Evolutionary conservation across 1,139 yeast genomes (phyloP).

Genomic region (Lodderomyces beijingensis): DNA sequence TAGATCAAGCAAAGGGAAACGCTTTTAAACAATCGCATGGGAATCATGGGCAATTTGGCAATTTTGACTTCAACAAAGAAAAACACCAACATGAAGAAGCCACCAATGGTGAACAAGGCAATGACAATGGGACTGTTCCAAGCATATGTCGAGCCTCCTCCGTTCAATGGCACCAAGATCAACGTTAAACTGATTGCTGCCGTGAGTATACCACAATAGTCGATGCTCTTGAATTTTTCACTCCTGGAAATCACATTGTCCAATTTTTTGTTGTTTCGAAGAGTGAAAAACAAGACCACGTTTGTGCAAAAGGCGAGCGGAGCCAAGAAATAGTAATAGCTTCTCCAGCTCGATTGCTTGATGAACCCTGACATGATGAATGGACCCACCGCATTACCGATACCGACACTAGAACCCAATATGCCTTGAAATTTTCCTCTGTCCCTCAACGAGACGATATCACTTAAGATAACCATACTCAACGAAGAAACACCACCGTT

Average conservation of each 20-base stretch:
- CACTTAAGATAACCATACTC: conserved; percentile 41
- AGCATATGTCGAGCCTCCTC: conserved; percentile 51
- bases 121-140: conserved; percentile 52
- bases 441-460: conserved; percentile 38
- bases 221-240: conserved; percentile 40
- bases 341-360: conserved; percentile 45
- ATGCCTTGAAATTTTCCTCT: conserved; percentile 47
- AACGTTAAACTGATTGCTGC: conserved; percentile 43
- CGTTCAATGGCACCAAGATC: conserved; percentile 47
- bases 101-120: conserved; percentile 45
- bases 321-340: conserved; percentile 43
- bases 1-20: conserved; percentile 39
- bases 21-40: conserved; percentile 42
- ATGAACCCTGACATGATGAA: conserved; percentile 51
- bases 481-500: conserved; percentile 42
- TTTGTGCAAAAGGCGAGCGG: conserved; percentile 35
- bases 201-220: conserved; percentile 44
- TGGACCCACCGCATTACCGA: conserved; percentile 57
- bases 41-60: conserved; percentile 53
- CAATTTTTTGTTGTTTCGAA: conserved; percentile 17
- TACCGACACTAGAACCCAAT: conserved; percentile 48
- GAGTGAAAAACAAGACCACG: conserved; percentile 22
- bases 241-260: conserved; percentile 21
- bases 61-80: conserved; percentile 46
- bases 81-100: conserved; percentile 35